Conservation (phyloP, 148 eudicot species). For the Talinum fruticosum region DNA sequence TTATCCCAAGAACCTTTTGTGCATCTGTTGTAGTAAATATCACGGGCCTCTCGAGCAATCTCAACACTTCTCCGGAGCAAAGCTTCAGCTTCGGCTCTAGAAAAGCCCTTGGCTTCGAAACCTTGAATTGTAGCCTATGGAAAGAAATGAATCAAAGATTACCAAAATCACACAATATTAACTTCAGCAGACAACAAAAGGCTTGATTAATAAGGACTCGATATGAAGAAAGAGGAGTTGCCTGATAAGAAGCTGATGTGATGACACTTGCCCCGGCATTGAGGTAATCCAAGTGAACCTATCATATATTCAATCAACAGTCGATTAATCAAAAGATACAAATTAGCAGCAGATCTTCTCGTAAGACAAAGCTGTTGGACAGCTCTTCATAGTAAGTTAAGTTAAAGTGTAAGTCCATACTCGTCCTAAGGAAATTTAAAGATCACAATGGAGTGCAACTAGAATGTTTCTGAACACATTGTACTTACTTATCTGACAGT, state of each 20-base stretch:
- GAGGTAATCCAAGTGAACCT: slow-evolving; percentile 72
- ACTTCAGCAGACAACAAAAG: neutral
- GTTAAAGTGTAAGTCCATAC: neutral
- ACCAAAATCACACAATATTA: neutral
- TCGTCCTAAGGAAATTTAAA: neutral
- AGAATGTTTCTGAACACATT: neutral
- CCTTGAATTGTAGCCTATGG: slow-evolving; percentile 67
- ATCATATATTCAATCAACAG: neutral
- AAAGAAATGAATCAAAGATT: neutral
- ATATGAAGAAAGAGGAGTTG: slow-evolving; percentile 5
- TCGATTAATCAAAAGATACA: neutral
- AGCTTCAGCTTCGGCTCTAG: slow-evolving; percentile 47
- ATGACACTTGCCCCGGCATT: slow-evolving; percentile 65
- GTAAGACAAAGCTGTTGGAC: neutral
- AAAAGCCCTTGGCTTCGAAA: slow-evolving; percentile 58
- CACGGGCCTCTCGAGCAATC: slow-evolving; percentile 59
- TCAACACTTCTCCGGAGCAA: slow-evolving; percentile 55
- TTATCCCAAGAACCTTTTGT: slow-evolving; percentile 44
- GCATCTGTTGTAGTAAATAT: slow-evolving; percentile 41
- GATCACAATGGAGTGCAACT: neutral
- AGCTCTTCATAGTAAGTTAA: neutral
- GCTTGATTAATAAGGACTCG: neutral
- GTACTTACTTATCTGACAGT: neutral
- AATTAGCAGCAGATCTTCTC: neutral
- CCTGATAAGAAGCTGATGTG: slow-evolving; percentile 67